Conservation (phyloP, 805 yeast species). For the Spathaspora boniae region DNA sequence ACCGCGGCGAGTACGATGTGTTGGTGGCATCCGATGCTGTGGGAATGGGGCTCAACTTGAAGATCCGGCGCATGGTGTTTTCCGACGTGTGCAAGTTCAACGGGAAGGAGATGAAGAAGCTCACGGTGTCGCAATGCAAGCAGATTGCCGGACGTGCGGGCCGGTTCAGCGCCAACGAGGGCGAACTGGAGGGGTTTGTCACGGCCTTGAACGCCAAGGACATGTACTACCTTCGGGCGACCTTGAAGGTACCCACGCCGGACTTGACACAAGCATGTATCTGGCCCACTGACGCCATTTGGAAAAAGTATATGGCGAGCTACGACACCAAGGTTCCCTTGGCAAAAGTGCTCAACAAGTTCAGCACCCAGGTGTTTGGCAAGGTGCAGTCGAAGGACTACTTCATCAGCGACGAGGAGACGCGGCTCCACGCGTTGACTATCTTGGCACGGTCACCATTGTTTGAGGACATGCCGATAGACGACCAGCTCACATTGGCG, state of each 20-base stretch:
- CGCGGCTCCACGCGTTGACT: constrained; percentile 38
- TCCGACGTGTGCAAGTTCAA: constrained; percentile 65
- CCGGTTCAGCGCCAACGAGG: constrained; percentile 46
- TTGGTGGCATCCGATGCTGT: constrained; percentile 95
- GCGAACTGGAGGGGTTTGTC: constrained; percentile 46
- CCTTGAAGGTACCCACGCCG: constrained; percentile 49
- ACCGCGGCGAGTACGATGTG: constrained; percentile 74
- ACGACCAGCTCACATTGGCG: constrained; percentile 54
- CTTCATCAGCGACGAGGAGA: constrained; percentile 35
- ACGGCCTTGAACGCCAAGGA: constrained; percentile 48
- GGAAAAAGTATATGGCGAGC: constrained; percentile 62
- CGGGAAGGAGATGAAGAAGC: constrained; percentile 47
- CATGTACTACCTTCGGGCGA: constrained; percentile 41
- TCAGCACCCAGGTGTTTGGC: constrained; percentile 38
- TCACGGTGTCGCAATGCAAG: constrained; percentile 68
- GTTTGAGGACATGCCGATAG: constrained; percentile 34
- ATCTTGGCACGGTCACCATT: constrained; percentile 38
- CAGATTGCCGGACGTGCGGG: constrained; percentile 99
- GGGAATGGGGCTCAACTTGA: constrained; percentile 94
- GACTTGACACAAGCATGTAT: constrained; percentile 58
- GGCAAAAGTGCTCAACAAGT: constrained; percentile 43
- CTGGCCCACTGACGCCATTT: constrained; percentile 78
- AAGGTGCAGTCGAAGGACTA: constrained; percentile 22
- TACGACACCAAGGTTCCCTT: constrained; percentile 51
- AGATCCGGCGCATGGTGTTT: constrained; percentile 78